These are phyloP conservation scores for Penicillium cinerascens DNA, from an alignment of 495 filamentous ascomycete genomes.

Conservation along the genomic window DNA sequence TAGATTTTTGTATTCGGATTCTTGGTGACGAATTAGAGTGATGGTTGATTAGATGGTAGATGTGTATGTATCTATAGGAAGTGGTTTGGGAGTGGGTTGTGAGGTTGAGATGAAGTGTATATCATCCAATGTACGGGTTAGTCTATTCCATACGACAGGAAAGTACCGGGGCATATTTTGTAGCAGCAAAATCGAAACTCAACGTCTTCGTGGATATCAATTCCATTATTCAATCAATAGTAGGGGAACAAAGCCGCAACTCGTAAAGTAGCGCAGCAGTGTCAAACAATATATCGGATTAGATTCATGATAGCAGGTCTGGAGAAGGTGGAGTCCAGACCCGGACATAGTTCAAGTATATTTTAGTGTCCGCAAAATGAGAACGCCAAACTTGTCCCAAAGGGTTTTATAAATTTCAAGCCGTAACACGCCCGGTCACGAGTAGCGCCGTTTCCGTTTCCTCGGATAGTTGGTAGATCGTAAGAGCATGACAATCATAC, in stretches of 20 bases:
- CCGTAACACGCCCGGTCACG: constrained; percentile 1
- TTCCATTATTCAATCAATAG: background rate
- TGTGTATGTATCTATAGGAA: background rate
- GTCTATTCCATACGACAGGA: background rate
- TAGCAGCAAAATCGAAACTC: background rate
- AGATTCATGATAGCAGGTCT: background rate
- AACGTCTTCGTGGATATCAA: background rate
- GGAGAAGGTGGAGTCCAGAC: background rate
- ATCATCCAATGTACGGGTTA: background rate
- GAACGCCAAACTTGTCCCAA: background rate
- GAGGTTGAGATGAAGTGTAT: background rate
- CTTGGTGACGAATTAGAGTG: background rate
- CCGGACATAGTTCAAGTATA: background rate
- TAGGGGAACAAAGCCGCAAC: background rate
- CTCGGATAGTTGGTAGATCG: constrained; percentile 1
- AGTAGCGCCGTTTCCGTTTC: background rate
- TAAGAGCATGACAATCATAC: constrained; percentile 11
- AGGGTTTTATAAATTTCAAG: background rate
- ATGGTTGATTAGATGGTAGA: background rate
- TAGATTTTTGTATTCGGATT: constrained; percentile 5
- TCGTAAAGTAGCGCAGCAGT: background rate
- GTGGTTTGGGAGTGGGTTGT: background rate
- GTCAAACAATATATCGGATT: background rate
- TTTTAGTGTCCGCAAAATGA: background rate
- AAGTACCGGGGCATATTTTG: background rate